A percentile compares a stretch with the other conserved stretches of the same genome.
Evolutionary conservation across 192 early-diverging fungal species (phyloP).

Genomic region (Coemansia sp.): DNA sequence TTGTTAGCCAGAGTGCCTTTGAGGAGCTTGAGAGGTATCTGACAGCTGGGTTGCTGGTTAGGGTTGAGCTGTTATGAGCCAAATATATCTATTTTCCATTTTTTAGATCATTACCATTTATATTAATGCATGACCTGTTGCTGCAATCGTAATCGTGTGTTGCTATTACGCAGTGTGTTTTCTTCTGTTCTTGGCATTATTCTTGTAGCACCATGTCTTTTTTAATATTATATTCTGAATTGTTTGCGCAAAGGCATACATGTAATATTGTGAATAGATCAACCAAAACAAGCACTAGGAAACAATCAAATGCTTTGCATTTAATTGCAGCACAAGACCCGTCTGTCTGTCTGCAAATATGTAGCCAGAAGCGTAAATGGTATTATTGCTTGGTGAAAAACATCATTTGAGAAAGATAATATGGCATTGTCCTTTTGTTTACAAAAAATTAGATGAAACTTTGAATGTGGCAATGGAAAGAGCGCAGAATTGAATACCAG

Average conservation of each 20-base stretch:
- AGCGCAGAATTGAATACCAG: too few relatives aligned
- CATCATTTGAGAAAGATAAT: background rate
- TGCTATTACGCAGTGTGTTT: background rate
- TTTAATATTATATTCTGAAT: conserved; percentile 1
- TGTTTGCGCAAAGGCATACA: too few relatives aligned
- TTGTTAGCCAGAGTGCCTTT: conserved; percentile 28
- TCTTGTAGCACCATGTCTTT: background rate
- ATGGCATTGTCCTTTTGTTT: background rate
- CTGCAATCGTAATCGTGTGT: conserved; percentile 1
- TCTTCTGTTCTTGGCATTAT: background rate
- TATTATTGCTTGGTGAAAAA: background rate
- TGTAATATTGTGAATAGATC: conserved; percentile 1
- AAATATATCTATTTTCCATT: background rate
- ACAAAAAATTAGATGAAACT: too few relatives aligned
- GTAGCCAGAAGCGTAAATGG: background rate
- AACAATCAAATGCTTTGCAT: background rate
- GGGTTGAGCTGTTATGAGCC: conserved; percentile 25
- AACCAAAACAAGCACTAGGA: background rate
- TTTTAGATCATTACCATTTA: background rate
- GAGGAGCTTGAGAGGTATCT: conserved; percentile 41
- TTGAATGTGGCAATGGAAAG: too few relatives aligned
- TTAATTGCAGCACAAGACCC: conserved; percentile 9
- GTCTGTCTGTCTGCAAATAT: background rate
- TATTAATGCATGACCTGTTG: conserved; percentile 5
- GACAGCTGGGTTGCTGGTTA: conserved; percentile 25